Percentiles rank a stretch among this genome's conserved stretches.
phyloP scores from a whole-genome alignment of 352 stramenopile genomes.

The Thalassiosira mediterranea region DNA sequence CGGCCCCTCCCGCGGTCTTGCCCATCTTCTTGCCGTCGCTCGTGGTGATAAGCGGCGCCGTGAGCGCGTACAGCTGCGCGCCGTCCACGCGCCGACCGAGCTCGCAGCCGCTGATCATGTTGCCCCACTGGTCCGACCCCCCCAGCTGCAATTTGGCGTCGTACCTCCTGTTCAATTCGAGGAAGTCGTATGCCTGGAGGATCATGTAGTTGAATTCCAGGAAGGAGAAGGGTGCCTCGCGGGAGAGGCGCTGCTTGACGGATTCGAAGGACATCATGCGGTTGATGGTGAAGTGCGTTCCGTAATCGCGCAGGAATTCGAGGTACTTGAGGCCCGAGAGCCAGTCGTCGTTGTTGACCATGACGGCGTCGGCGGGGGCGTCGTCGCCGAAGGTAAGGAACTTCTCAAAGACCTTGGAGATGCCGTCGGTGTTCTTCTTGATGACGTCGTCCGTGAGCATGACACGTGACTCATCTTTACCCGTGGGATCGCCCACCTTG shows the following conservation, averaged over 20 bases:
- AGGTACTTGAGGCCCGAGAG: slow-evolving; percentile 93
- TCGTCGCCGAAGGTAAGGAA: slow-evolving; percentile 91
- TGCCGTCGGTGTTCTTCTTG: slow-evolving; percentile 85
- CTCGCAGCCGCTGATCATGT: slow-evolving; percentile 97
- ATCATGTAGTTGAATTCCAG: slow-evolving; percentile 99
- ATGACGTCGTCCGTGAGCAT: slow-evolving; percentile 94
- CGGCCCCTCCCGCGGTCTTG: slow-evolving; percentile 96
- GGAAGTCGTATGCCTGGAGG: slow-evolving; percentile 99
- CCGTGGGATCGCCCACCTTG: slow-evolving; percentile 97
- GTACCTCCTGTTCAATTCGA: slow-evolving; percentile 92
- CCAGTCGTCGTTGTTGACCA: slow-evolving; percentile 99
- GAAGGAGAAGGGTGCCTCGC: slow-evolving; percentile 95
- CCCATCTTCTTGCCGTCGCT: slow-evolving; percentile 98
- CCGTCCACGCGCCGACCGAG: slow-evolving; percentile 91
- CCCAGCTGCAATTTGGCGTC: slow-evolving; percentile 95
- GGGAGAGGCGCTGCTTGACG: slow-evolving; percentile 94
- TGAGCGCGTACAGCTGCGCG: slow-evolving; percentile 90
- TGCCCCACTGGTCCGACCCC: slow-evolving; percentile 99
- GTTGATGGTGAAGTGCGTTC: slow-evolving; percentile 96
- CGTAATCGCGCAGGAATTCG: slow-evolving; percentile 97
- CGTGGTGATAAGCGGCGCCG: slow-evolving; percentile 96
- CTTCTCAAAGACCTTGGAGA: slow-evolving; percentile 90
- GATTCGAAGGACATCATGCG: slow-evolving; percentile 98
- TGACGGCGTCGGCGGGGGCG: slow-evolving; percentile 87
- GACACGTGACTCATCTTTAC: slow-evolving; percentile 95